phyloP scores from a whole-genome alignment of 169 alveolate genomes.

The Plasmodium vivax region DNA sequence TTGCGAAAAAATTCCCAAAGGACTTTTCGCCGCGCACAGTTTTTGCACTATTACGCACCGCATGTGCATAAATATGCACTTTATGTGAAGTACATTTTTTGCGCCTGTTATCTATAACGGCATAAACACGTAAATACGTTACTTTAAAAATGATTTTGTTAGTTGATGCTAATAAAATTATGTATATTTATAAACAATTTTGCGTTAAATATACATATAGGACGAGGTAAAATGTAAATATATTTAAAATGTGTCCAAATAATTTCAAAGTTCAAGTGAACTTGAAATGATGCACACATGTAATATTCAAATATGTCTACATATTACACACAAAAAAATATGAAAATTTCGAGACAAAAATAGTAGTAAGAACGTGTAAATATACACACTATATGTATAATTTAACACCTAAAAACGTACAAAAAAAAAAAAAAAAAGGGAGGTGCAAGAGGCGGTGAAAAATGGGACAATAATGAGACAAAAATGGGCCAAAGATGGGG shows the following conservation, averaged over 20 bases:
- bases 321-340: not conserved
- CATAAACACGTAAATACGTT: not conserved
- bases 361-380: not conserved
- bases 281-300: not conserved
- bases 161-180: not conserved
- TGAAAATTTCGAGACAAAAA: not conserved
- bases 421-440: slow-evolving; percentile 5
- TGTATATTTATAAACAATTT: not conserved
- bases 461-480: not conserved
- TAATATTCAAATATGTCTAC: not conserved
- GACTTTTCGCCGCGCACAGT: not conserved
- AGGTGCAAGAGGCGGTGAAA: not conserved
- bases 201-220: not conserved
- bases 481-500: too few relatives aligned
- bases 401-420: not conserved
- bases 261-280: not conserved
- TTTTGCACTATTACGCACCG: not conserved
- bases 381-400: not conserved
- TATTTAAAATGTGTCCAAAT: not conserved
- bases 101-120: not conserved
- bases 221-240: not conserved
- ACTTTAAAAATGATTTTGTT: not conserved
- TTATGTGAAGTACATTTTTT: not conserved
- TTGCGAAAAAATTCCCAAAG: not conserved
- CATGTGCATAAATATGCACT: not conserved